Evolutionary conservation across 345 rosid species (phyloP), one percentile per base, ranked within the genome.

Genomic region (Passiflora organensis): DNA sequence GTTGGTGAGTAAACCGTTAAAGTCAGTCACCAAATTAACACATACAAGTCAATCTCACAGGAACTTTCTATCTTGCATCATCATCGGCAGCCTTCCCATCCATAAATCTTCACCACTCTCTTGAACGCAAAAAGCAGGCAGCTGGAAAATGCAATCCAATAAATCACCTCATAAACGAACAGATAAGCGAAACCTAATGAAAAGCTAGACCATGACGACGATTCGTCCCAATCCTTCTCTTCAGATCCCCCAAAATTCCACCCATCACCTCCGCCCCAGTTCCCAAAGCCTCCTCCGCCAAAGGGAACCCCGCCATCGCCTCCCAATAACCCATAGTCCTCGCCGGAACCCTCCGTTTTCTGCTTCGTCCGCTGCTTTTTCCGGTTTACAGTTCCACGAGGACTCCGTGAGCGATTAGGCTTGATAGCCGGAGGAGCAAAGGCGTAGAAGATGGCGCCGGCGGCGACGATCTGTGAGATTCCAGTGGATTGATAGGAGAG

Each of bases 151-250:
- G 87, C 96, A 11, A 93, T 93, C 99, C 99, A 93, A 44, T 76
- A 81, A 32, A 93, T 67, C 76, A 93, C 99, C 74, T 93, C 99
- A 32, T 89, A 88, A n/a, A 88, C 74, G 16, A 88, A 93, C 34
- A 75, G 79, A 65, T 81, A 77, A 1, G 96, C 95, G 1, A 81
- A 76, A 58, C 53, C 73, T 0, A 80, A 76, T 76, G 87, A 78
- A 20, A 88, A 77, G 21, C n/a, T n/a, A n/a, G 73, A 77, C 51
- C 72, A 78, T 5, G 72, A 69, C 19, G 83, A 60, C 0, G 78
- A 70, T 42, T 81, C 95, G 16, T 89, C 95, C 95, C 87, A 83
- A 44, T 67, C 58, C 12, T 75, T 78, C 17, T 79, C 75, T 6
- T 80, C 91, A 6, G 73, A 73, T 23, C 82, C 78, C 11, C 77